Base-by-base conservation (phyloP, 2,329 filamentous ascomycete genomes). In the Teratosphaeria pseudoeucalypti region DNA sequence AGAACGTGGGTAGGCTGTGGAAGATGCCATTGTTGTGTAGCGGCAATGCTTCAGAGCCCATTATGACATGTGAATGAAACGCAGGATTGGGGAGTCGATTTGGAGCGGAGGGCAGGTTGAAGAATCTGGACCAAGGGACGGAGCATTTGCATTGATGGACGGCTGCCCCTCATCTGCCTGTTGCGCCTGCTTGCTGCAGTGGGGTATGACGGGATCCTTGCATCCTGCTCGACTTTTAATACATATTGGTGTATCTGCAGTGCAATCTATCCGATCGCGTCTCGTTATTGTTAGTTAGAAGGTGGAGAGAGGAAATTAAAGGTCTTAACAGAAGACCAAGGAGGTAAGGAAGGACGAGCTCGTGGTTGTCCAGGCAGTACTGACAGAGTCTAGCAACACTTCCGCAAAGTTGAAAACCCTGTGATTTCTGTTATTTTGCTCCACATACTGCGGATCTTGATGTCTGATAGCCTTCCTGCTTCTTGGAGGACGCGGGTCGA, bases 1-100 rank as follows among this genome's bases (percentile, higher is more conserved):
- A 70, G 61, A 76, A 80, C 12, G 74, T 73, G 0, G 79, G 79
- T 0, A 82, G 73, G 59, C 76, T 78, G 65, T 79, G 77, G 65
- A 76, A 81, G 61, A 82, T 81, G 62, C 77, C 78, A 43, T 64
- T 66, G 43, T 58, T 68, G 26, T 68, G 64, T 19, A 68, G 58
- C 6, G 68, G 66, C 19, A 60, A 55, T 12, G 53, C 32, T 61
- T 65, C 56, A 32, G 69, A 72, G n/a, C 64, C 63, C 68, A 71
- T 71, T 19, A 43, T 14, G 37, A 43, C 16, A 16, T 43, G 2
- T 32, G 29, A 7, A 6, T 32, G 29, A 5, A 32, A 32, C 29
- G 29, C 4, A 32, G 29, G 7, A 32, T 32, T 32, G 29, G 29
- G 29, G 5, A 43, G 37, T 43, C 16, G 37, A 14, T 14, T 14